Evolutionary conservation across 257 asterid genomes (phyloP).

Genomic region (Scutellaria barbata): DNA sequence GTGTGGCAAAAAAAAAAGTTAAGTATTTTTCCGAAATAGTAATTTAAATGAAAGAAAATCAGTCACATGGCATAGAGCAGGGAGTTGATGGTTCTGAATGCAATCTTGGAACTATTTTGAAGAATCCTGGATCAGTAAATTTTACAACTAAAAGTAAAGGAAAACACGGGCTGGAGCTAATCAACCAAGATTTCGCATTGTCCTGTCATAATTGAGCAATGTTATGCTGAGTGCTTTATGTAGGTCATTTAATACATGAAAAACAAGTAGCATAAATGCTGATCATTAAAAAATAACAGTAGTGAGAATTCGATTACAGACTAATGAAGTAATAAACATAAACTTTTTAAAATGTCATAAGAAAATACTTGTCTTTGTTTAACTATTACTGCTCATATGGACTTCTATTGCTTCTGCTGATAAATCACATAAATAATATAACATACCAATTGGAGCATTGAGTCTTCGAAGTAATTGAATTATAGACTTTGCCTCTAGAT

Average conservation of each 20-base stretch:
- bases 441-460: conserved; percentile 73
- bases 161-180: not conserved
- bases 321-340: not conserved
- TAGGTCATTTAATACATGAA: no score
- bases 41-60: not conserved
- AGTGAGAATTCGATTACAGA: not conserved
- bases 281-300: not conserved
- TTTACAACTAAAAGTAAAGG: not conserved
- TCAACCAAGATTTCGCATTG: not conserved
- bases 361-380: not conserved
- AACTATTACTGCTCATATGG: no score
- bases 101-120: not conserved
- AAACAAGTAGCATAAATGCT: not conserved
- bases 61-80: not conserved
- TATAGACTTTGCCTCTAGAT: conserved; percentile 73
- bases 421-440: conserved; percentile 28
- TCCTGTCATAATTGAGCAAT: not conserved
- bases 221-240: no score
- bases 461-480: conserved; percentile 70
- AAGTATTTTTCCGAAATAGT: not conserved
- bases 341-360: not conserved
- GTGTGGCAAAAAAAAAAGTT: not conserved
- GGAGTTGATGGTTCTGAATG: not conserved
- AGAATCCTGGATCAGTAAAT: not conserved
- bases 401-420: no score